Percentiles rank a stretch among this genome's conserved stretches.
Conservation (phyloP, 139 green algal species). For the Chlorella sp. region DNA sequence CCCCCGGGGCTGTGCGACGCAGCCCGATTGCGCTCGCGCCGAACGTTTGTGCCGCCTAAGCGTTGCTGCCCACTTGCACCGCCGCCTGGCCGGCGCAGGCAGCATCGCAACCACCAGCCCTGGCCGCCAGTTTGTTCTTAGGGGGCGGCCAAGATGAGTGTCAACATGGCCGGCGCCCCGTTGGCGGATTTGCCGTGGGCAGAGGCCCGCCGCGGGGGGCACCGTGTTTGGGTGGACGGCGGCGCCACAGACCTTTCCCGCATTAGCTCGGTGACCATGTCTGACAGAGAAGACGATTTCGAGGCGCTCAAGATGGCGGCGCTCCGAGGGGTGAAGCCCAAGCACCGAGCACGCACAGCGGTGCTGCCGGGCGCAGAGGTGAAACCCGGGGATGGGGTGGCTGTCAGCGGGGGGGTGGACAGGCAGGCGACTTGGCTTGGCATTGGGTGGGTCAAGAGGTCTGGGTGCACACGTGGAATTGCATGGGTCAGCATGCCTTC, state of each 20-base stretch:
- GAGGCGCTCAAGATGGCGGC: constrained; percentile 23
- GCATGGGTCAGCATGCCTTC: neutral
- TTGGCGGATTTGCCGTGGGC: constrained; percentile 20
- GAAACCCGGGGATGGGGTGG: neutral
- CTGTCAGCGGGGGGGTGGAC: neutral
- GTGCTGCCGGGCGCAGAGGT: constrained; percentile 12
- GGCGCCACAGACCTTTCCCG: neutral
- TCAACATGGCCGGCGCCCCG: constrained; percentile 14
- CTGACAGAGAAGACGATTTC: constrained; percentile 4
- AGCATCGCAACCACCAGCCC: too few relatives aligned
- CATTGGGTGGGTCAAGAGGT: too few relatives aligned
- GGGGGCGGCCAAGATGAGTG: neutral
- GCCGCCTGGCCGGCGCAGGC: too few relatives aligned
- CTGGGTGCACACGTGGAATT: neutral
- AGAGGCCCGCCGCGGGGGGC: neutral
- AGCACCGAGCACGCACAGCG: neutral
- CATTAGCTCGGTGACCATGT: neutral
- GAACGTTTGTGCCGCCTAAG: too few relatives aligned
- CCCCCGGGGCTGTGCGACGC: too few relatives aligned
- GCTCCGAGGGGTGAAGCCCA: neutral
- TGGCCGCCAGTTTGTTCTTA: neutral
- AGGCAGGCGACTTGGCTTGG: neutral
- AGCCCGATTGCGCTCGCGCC: too few relatives aligned
- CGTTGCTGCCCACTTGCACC: neutral
- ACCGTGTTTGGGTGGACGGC: neutral